phyloP scores from a whole-genome alignment of 768 basidiomycete species.

The Coprinellus aureogranulatus region DNA sequence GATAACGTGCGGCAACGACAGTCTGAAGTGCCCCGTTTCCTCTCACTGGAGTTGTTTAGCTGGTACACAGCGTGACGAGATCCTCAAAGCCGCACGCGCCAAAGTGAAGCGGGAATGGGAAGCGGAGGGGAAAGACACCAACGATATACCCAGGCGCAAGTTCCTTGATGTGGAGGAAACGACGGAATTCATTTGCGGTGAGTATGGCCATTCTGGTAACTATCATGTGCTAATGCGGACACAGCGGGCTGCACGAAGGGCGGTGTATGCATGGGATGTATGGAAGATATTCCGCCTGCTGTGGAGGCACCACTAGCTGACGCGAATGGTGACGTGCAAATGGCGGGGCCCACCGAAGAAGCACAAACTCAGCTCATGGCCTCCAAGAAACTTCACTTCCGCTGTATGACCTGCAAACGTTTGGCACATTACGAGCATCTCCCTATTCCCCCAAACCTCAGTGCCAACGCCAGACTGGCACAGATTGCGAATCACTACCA shows the following conservation, averaged over 20 bases:
- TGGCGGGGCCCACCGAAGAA: slow-evolving; percentile 28
- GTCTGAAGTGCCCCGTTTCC: slow-evolving; percentile 73
- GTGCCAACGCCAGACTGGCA: slow-evolving; percentile 29
- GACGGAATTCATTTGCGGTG: slow-evolving; percentile 77
- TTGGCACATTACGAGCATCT: slow-evolving; percentile 80
- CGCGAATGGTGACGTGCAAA: slow-evolving; percentile 28
- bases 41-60: slow-evolving; percentile 79
- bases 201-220: slow-evolving; percentile 3
- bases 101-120: slow-evolving; percentile 46
- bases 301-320: background rate
- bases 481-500: slow-evolving; percentile 68
- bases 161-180: slow-evolving; percentile 53
- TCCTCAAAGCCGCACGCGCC: slow-evolving; percentile 61
- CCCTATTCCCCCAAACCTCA: slow-evolving; percentile 40
- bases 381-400: slow-evolving; percentile 59
- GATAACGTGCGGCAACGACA: slow-evolving; percentile 27
- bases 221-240: background rate
- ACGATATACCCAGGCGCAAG: slow-evolving; percentile 37
- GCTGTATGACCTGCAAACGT: slow-evolving; percentile 82
- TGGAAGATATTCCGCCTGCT: slow-evolving; percentile 41
- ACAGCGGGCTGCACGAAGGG: slow-evolving; percentile 65
- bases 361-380: slow-evolving; percentile 6
- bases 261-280: slow-evolving; percentile 76
- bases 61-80: slow-evolving; percentile 64
- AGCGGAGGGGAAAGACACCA: slow-evolving; percentile 21